Evolutionary conservation across 2,329 filamentous ascomycete genomes (phyloP).

Genomic region (Pyricularia sp.): DNA sequence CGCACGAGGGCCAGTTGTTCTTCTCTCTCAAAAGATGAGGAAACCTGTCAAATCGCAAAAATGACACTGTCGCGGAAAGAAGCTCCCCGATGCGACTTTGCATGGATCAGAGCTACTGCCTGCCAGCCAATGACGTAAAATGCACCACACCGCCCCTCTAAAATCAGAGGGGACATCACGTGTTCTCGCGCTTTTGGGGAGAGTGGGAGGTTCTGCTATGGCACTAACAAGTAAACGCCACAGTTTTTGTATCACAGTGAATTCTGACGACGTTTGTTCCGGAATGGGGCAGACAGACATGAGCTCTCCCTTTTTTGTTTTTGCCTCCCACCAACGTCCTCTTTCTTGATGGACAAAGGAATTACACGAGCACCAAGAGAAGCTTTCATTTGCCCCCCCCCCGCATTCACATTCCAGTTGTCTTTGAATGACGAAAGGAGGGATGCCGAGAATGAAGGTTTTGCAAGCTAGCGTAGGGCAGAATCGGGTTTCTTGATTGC

Average conservation of each 20-base stretch:
- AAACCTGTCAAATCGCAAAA: conserved; percentile 5
- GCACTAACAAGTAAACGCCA: not conserved
- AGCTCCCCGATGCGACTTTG: not conserved
- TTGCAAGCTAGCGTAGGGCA: not conserved
- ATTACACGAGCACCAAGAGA: not conserved
- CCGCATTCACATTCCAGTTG: not conserved
- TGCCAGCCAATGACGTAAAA: not conserved
- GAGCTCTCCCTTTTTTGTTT: not conserved
- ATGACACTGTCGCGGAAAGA: conserved; percentile 1
- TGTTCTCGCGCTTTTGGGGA: not conserved
- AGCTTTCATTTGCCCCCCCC: not conserved
- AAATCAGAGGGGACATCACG: not conserved
- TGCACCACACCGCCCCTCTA: not conserved
- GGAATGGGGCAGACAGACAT: not conserved
- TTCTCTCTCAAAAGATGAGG: not conserved
- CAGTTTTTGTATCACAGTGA: not conserved
- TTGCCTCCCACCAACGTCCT: not conserved
- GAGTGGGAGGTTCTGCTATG: not conserved
- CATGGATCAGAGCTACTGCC: not conserved
- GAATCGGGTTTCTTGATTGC: not conserved
- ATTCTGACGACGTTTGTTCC: not conserved
- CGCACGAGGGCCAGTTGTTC: not conserved
- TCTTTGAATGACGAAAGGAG: not conserved
- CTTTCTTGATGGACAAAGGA: not conserved
- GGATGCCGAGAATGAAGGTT: not conserved